Evolutionary conservation across 2,329 filamentous ascomycete species (phyloP).

Genomic region (Clonostachys solani): DNA sequence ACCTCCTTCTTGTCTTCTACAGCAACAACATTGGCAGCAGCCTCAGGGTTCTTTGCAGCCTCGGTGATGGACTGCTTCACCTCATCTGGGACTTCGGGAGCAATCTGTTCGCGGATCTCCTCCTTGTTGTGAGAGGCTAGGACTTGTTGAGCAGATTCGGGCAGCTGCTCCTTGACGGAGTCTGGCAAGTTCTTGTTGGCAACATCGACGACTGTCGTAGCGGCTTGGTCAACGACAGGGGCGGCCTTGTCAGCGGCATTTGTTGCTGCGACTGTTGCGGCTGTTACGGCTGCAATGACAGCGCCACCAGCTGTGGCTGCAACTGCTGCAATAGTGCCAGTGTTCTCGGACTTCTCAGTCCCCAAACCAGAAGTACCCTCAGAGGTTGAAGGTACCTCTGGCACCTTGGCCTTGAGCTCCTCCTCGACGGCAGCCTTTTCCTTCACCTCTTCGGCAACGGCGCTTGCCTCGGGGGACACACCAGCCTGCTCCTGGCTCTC

Average conservation of each 20-base stretch:
- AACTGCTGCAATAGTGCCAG: conserved; percentile 34
- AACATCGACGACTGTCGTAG: conserved; percentile 28
- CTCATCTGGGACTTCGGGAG: conserved; percentile 47
- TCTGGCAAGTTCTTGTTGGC: conserved; percentile 47
- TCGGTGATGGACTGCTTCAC: conserved; percentile 54
- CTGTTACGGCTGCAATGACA: conserved; percentile 23
- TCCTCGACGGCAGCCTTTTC: conserved; percentile 70
- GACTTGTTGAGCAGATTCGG: conserved; percentile 42
- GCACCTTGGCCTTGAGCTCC: conserved; percentile 65
- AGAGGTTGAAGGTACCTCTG: conserved; percentile 52
- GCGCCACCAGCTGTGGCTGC: conserved; percentile 27
- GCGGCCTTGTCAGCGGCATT: conserved; percentile 15
- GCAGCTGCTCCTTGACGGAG: conserved; percentile 45
- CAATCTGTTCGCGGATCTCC: conserved; percentile 34
- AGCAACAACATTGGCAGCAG: conserved; percentile 61
- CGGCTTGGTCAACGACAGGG: conserved; percentile 23
- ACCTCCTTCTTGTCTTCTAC: conserved; percentile 72
- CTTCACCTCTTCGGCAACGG: conserved; percentile 57
- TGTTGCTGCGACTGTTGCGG: conserved; percentile 22
- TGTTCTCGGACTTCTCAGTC: conserved; percentile 46
- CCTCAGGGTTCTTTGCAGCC: conserved; percentile 63
- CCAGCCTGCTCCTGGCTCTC: conserved; percentile 68
- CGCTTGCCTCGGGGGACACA: conserved; percentile 64
- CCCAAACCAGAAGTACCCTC: conserved; percentile 49
- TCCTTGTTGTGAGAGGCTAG: conserved; percentile 38